Conservation (phyloP, 768 basidiomycete genomes). For the Suillus americanus region DNA sequence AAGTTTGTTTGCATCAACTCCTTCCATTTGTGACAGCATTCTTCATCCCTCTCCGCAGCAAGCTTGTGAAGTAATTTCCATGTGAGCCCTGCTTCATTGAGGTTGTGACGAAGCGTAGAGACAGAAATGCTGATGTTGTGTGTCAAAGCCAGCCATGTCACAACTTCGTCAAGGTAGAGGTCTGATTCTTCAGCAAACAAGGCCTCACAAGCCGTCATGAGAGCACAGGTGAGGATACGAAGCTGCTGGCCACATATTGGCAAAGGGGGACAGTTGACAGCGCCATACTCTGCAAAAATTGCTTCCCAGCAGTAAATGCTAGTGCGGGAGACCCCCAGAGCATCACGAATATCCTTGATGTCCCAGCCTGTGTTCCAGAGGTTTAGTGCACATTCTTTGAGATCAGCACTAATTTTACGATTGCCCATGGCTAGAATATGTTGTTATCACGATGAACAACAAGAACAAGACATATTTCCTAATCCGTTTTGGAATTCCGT, state of each 20-base stretch:
- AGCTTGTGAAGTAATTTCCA: constrained; percentile 16
- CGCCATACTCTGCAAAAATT: constrained; percentile 17
- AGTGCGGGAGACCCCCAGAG: no score
- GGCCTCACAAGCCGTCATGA: constrained; percentile 18
- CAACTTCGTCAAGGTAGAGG: constrained; percentile 9
- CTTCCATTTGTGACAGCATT: constrained; percentile 16
- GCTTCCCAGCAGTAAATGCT: constrained; percentile 16
- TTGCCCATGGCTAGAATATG: no score
- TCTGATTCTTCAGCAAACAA: constrained; percentile 19
- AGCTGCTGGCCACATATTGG: constrained; percentile 18
- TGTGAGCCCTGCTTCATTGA: constrained; percentile 9
- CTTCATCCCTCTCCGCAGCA: constrained; percentile 24
- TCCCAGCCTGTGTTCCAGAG: no score
- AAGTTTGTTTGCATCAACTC: constrained; percentile 2
- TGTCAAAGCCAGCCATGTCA: constrained; percentile 3
- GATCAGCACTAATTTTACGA: no score
- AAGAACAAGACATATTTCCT: no score
- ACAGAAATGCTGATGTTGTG: background rate
- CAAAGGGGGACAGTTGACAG: constrained; percentile 17
- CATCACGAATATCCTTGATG: no score
- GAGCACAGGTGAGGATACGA: constrained; percentile 18
- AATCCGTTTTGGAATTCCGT: no score
- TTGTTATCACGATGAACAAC: no score
- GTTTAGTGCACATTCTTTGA: no score
- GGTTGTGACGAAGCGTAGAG: constrained; percentile 7